These are phyloP conservation scores for Boletus reticuloceps DNA, from an alignment of 768 basidiomycete species.

Conservation along the genomic window DNA sequence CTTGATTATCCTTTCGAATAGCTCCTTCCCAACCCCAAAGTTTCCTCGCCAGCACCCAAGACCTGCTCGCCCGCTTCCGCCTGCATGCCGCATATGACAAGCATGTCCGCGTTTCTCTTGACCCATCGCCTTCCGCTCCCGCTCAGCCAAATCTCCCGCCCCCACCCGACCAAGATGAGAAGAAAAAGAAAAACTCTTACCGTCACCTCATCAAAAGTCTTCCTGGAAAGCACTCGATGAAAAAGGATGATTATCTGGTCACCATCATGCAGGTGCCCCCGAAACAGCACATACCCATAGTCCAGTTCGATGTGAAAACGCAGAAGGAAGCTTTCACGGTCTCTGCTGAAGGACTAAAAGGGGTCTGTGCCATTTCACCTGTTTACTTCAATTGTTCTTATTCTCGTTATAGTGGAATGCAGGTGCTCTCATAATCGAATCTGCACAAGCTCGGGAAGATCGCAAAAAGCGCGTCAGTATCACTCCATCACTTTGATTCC, in stretches of 20 bases:
- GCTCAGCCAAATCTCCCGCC: conserved; percentile 40
- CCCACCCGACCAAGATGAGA: conserved; percentile 53
- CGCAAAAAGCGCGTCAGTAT: conserved; percentile 69
- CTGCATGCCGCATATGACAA: conserved; percentile 77
- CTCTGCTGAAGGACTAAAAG: conserved; percentile 69
- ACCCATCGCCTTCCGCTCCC: conserved; percentile 28
- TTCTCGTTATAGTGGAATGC: conserved; percentile 59
- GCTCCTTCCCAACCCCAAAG: conserved; percentile 33
- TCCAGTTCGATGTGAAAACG: conserved; percentile 61
- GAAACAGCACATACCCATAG: conserved; percentile 65
- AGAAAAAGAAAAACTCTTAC: conserved; percentile 76
- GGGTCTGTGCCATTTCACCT: conserved; percentile 45
- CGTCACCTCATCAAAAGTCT: conserved; percentile 74
- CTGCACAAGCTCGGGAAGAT: conserved; percentile 74
- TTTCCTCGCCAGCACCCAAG: conserved; percentile 71
- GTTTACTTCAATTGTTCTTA: conserved; percentile 8
- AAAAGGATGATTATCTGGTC: conserved; percentile 72
- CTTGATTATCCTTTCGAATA: conserved; percentile 22
- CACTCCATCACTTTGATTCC: background rate
- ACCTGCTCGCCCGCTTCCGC: conserved; percentile 70
- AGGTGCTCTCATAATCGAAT: conserved; percentile 57
- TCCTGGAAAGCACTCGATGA: conserved; percentile 78
- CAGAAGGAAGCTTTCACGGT: conserved; percentile 73
- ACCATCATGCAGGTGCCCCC: conserved; percentile 66
- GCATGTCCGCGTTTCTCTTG: conserved; percentile 60